Percentiles rank a stretch among this genome's conserved stretches.
Conservation (phyloP, 768 basidiomycete species). For the Tulasnella sp. region DNA sequence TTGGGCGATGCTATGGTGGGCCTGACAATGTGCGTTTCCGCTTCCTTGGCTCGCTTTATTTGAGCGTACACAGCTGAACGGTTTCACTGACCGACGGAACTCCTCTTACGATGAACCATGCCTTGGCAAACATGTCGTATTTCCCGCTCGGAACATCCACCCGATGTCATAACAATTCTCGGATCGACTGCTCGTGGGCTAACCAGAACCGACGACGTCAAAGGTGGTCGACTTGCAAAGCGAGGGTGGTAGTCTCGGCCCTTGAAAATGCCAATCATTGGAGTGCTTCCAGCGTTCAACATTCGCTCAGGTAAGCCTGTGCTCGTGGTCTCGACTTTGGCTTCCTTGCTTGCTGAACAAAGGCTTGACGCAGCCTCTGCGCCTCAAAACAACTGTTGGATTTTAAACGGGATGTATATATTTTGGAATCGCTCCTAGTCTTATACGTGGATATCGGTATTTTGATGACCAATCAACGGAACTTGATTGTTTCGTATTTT, state of each 20-base stretch:
- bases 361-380: neutral
- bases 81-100: neutral
- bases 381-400: neutral
- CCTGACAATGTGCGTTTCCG: constrained; percentile 57
- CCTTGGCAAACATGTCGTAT: neutral
- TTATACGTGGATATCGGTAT: neutral
- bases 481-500: neutral
- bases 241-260: constrained; percentile 48
- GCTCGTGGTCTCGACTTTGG: neutral
- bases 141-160: neutral
- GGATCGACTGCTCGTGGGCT: neutral
- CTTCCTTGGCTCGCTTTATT: neutral
- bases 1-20: constrained; percentile 92
- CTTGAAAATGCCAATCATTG: neutral
- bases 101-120: neutral
- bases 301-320: neutral
- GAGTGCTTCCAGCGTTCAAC: neutral
- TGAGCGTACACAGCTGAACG: neutral
- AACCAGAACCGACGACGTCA: constrained; percentile 47
- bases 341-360: neutral
- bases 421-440: neutral
- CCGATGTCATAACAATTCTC: neutral
- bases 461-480: neutral
- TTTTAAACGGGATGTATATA: neutral
- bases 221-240: constrained; percentile 57